These are phyloP conservation scores for Trametes cubensis DNA, from an alignment of 768 basidiomycete species.

Conservation along the genomic window DNA sequence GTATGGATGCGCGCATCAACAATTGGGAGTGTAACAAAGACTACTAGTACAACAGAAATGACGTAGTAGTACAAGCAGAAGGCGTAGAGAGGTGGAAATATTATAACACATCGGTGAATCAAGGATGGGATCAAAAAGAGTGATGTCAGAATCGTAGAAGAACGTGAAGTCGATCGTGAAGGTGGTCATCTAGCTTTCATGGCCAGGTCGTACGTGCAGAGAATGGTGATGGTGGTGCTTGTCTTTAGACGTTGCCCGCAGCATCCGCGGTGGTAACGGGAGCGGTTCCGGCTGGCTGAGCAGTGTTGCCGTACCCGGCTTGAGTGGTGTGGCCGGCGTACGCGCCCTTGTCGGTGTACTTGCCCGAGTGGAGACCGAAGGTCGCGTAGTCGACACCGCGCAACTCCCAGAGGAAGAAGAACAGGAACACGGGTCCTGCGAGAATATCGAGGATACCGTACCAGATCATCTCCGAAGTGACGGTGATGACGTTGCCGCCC, in stretches of 20 bases:
- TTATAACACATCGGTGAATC: background rate
- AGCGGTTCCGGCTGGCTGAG: constrained; percentile 4
- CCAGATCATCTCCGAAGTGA: constrained; percentile 55
- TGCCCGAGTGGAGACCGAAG: constrained; percentile 33
- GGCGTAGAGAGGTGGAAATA: no score
- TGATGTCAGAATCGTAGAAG: background rate
- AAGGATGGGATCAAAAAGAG: background rate
- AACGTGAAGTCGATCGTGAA: constrained; percentile 9
- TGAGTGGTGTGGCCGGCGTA: background rate
- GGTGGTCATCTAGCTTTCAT: constrained; percentile 11
- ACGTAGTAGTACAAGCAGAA: no score
- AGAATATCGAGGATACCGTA: constrained; percentile 52
- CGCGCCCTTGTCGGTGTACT: constrained; percentile 28
- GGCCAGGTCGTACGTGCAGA: constrained; percentile 5
- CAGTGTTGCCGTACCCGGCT: background rate
- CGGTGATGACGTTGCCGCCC: constrained; percentile 52
- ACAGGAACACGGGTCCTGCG: constrained; percentile 42
- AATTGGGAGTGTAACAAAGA: no score
- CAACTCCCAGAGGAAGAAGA: constrained; percentile 35
- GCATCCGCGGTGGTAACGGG: constrained; percentile 16
- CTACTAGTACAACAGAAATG: no score
- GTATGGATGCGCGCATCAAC: no score
- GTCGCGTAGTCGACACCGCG: constrained; percentile 31
- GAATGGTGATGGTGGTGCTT: background rate
- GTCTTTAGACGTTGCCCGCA: constrained; percentile 15